Evolutionary conservation across 495 filamentous ascomycete genomes (phyloP), one percentile per base, ranked within the genome.

Genomic region (Tuber microsphaerosporum): DNA sequence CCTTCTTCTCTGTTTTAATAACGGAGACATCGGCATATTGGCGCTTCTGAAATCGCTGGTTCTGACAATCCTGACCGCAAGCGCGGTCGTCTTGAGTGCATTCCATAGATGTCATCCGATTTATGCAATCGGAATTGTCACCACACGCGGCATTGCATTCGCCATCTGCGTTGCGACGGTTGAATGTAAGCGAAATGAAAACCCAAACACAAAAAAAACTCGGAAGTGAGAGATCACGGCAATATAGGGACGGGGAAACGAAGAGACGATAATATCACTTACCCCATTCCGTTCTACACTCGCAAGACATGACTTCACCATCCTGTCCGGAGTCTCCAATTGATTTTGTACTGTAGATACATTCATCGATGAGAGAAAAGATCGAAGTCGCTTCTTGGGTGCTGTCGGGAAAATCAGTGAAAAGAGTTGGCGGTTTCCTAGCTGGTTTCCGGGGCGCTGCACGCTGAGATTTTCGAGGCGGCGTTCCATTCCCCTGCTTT

Each of bases 91-190:
- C 88, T 65, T 90, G 89, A 31, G 92, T 88, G 83, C 95, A 99
- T 84, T 99, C 95, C 87, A 99, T 97, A 82, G 97, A 97, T 45
- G 95, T 98, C 73, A 92, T 91, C 82, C 96, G 93, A 83, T 99
- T 99, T 86, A 99, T 99, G 84, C 95, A 99, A 84, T 98, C 95
- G 26, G 95, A 97, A 84, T 98, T 93, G 77, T 96, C 93, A 56
- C 93, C 95, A 84, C 95, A 99, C 71, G 95, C 94, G 82, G 90
- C 84, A 85, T 99, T 99, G 84, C 86, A 78, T 84, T 87, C 76
- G 85, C 87, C 83, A 81, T 91, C 94, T 97, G 82, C 19, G 69
- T 73, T 74, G 39, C 48, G 82, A 79, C 69, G 75, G 73, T 82
- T 78, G 75, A 74, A 75, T 71, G 78, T 86, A 81, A 86, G 84